Evolutionary conservation across 108 stramenopile species (phyloP), one percentile per base, ranked within the genome.

Genomic region (Hondaea fermentalgiana): DNA sequence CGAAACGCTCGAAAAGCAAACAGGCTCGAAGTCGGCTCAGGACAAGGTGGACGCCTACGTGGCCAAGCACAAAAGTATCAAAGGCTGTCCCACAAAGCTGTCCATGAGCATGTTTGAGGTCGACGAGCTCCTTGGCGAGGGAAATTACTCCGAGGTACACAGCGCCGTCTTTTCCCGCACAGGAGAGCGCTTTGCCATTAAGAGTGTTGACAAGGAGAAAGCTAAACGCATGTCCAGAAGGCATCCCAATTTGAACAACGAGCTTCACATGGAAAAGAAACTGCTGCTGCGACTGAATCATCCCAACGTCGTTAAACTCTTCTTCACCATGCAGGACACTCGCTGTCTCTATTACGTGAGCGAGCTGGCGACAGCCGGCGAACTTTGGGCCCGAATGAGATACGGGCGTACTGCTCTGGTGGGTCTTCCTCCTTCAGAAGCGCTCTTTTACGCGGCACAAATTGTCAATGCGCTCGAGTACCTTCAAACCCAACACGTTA

Each of bases 241-340:
- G 87, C 99, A 99, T 90, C 98, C 98, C 76, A 95, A 95, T 88
- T 94, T 98, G 4, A 93, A 95, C 92, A 99, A 99, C 90, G 99
- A 99, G 90, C 96, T 99, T 59, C 60, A 92, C 44, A 99, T 99
- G 98, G 99, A 99, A 91, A 90, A 94, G 64, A 92, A 97, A 8
- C 95, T 97, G 44, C 93, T 99, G 72, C 89, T 94, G 3, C 91
- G 90, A 87, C 76, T 43, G 3, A 44, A 29, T 17, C 93, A 94
- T 71, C 93, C 92, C 5, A 72, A 89, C 23, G 89, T 99, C 60
- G 91, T 97, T 44, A 59, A 89, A 87, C 92, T 97, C 89, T 97
- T 96, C 92, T 93, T 95, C 87, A 93, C 97, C 53, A 97, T 98
- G 88, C 96, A 97, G 88, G 97, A 97, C 91, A 94, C 94, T 76